These are phyloP conservation scores for Mediolabrus comicus DNA, from an alignment of 108 stramenopile genomes.

Conservation along the genomic window DNA sequence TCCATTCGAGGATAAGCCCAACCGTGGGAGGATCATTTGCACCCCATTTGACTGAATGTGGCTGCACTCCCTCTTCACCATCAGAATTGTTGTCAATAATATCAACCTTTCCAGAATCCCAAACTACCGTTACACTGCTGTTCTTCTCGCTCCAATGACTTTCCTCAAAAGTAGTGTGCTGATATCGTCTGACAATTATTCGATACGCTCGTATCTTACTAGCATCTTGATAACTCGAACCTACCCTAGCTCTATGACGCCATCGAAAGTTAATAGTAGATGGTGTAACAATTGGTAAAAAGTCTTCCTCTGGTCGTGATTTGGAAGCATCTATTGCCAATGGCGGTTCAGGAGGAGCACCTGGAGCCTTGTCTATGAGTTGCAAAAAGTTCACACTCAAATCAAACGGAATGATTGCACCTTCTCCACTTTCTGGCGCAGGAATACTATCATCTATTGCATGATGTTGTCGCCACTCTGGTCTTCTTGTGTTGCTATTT, in stretches of 20 bases:
- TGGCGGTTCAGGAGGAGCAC: slow-evolving; percentile 26
- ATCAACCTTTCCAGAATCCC: not conserved
- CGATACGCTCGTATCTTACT: slow-evolving; percentile 17
- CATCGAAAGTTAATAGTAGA: slow-evolving; percentile 20
- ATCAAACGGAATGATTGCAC: slow-evolving; percentile 25
- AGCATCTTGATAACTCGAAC: slow-evolving; percentile 12
- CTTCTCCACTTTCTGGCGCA: not conserved
- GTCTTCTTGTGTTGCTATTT: not conserved
- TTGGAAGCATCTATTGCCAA: not conserved
- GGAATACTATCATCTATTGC: too few species aligned
- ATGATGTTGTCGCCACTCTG: too few species aligned
- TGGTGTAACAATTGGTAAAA: slow-evolving; percentile 25
- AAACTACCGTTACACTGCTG: not conserved
- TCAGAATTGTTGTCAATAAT: slow-evolving; percentile 14
- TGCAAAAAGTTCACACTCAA: slow-evolving; percentile 33
- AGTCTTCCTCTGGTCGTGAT: slow-evolving; percentile 14
- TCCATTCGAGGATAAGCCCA: slow-evolving; percentile 26
- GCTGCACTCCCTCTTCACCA: slow-evolving; percentile 2
- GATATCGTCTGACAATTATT: not conserved
- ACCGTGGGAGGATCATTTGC: not conserved
- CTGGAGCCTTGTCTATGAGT: slow-evolving; percentile 26
- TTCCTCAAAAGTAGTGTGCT: not conserved
- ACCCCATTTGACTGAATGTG: not conserved
- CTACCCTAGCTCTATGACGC: slow-evolving; percentile 26
- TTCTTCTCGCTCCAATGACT: too few species aligned